Base-by-base conservation (phyloP, 352 stramenopile species). In the Peronospora belbahrii region DNA sequence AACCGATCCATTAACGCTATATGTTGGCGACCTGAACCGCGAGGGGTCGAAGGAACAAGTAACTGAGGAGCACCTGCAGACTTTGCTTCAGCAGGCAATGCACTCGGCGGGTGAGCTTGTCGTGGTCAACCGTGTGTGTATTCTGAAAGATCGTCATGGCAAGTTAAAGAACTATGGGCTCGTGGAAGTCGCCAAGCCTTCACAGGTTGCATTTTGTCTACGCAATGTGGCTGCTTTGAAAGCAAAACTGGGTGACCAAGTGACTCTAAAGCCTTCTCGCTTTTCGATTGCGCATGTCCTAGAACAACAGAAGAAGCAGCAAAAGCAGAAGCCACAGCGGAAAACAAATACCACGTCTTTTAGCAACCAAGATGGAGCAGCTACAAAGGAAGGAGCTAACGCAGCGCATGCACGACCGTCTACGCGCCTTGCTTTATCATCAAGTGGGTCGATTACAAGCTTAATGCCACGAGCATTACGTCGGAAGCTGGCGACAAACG, bases 91-190 rank as follows among this genome's bases (percentile, higher is more conserved):
- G 6, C 56, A 71, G 20, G 56, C 65, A 2, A 55, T 86, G 31
- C 58, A 68, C 17, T 20, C 39, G 1, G 51, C 41, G 10, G 67
- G 55, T 2, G 45, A 61, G 1, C 35, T 62, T 18, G 62, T 71
- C 11, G 61, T 70, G 14, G 57, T 85, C 11, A 70, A 56, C 25
- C 65, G 65, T 13, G 65, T 76, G 28, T 67, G 62, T 7, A 81
- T 85, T 24, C 46, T 85, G 34, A 76, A 65, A 6, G 75, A 83
- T 40, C 68, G 67, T n/a, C 61, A 67, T 17, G 70, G 70, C 0
- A 71, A 69, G n/a, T 57, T 70, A 4, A 88, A 88, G 41, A 74
- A 85, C 37, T 85, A 85, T 30, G 75, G 59, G 0, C 66, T 88
- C 2, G 66, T 88, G n/a, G 56, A 83, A 39, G 28, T 84, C 3